Conservation (phyloP, 345 rosid species). For the Noccaea caerulescens region DNA sequence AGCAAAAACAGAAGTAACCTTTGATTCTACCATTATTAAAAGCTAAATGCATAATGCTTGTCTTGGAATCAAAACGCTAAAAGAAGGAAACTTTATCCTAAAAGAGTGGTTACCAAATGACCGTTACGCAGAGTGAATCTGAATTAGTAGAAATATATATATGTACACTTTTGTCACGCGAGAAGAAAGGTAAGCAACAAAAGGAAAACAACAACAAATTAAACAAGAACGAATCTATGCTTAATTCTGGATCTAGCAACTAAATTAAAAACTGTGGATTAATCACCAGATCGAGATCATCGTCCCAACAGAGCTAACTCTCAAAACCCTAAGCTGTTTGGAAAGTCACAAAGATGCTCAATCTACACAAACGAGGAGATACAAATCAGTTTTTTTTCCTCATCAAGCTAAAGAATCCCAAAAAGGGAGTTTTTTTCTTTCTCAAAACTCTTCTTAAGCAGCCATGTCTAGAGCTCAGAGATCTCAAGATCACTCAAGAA, state of each 20-base stretch:
- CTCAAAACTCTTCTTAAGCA: conserved; percentile 19
- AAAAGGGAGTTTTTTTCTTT: neutral
- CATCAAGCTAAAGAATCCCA: neutral
- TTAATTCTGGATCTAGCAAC: conserved; percentile 36
- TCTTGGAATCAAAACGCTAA: conserved; percentile 23
- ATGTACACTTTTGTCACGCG: conserved; percentile 28
- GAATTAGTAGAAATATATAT: neutral
- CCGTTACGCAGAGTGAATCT: conserved; percentile 38
- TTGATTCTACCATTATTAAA: neutral
- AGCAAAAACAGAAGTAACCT: conserved; percentile 9
- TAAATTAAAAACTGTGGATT: conserved; percentile 1
- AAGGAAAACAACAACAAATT: neutral
- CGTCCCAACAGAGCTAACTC: conserved; percentile 10
- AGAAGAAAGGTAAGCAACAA: conserved; percentile 9
- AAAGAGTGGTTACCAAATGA: conserved; percentile 26
- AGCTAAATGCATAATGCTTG: conserved; percentile 10
- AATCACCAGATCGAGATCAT: conserved; percentile 19
- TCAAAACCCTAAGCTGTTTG: neutral
- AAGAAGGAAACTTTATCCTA: conserved; percentile 31
- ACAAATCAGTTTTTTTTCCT: neutral
- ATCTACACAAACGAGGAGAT: neutral
- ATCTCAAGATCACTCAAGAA: conserved; percentile 29
- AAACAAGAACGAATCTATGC: conserved; percentile 19
- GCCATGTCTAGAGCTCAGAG: conserved; percentile 24
- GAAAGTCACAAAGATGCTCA: conserved; percentile 13